A percentile compares a stretch with the other conserved stretches of the same genome.
These are phyloP conservation scores for Lizanozyma gosingica DNA, from an alignment of 1,139 yeast genomes.

Conservation along the genomic window DNA sequence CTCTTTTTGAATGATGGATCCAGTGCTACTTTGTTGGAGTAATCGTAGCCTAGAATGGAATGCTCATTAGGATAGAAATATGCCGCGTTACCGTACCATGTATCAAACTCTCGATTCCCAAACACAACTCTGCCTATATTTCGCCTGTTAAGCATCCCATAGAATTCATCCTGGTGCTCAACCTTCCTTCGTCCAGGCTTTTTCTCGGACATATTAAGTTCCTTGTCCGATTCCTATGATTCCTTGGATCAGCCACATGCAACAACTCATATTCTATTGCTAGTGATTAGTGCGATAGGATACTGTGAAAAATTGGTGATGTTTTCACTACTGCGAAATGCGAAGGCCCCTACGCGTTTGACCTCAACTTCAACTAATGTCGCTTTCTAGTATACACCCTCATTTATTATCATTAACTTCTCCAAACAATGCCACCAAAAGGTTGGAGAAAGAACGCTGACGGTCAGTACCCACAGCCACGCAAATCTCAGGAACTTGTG, in stretches of 20 bases:
- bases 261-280: no score
- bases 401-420: no score
- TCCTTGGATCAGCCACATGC: no score
- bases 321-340: no score
- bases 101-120: slow-evolving; percentile 56
- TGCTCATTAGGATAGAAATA: slow-evolving; percentile 41
- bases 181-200: slow-evolving; percentile 5
- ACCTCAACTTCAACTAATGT: no score
- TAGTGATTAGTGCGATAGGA: no score
- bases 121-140: slow-evolving; percentile 59
- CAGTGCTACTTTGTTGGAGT: slow-evolving; percentile 7
- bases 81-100: slow-evolving; percentile 86
- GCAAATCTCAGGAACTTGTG: slow-evolving; percentile 46
- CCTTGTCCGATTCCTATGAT: no score
- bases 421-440: slow-evolving; percentile 60
- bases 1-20: slow-evolving; percentile 6
- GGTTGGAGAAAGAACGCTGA: slow-evolving; percentile 77
- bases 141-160: slow-evolving; percentile 51
- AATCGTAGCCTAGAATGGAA: slow-evolving; percentile 24
- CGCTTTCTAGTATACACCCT: no score
- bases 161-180: slow-evolving; percentile 35
- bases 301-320: no score
- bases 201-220: no score
- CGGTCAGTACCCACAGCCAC: slow-evolving; percentile 47
- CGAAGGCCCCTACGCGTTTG: no score